Conservation (phyloP, 352 stramenopile genomes). For the Phytopythium kandeliae region DNA sequence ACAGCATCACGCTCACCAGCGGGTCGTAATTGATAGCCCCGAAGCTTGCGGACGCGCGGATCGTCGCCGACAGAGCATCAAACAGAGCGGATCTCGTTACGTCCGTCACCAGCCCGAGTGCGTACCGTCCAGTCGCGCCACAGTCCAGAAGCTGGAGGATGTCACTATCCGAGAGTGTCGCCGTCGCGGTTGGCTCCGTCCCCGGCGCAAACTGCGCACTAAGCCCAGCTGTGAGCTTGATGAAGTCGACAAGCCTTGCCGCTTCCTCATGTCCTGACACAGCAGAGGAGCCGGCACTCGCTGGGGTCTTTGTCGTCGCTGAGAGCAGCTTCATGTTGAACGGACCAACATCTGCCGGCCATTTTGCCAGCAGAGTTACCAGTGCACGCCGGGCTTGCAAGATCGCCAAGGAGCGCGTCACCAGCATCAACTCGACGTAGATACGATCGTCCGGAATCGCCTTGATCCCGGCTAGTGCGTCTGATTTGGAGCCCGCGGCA, state of each 20-base stretch:
- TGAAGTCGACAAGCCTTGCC: constrained; percentile 70
- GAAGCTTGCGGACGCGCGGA: constrained; percentile 1
- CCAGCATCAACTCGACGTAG: constrained; percentile 68
- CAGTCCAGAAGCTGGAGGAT: constrained; percentile 48
- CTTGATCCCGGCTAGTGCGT: constrained; percentile 72
- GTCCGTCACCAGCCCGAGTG: constrained; percentile 38
- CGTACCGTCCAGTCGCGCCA: constrained; percentile 51
- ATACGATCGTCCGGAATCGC: constrained; percentile 72
- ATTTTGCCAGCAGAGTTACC: constrained; percentile 74
- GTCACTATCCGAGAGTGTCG: constrained; percentile 30
- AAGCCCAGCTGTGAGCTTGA: constrained; percentile 76
- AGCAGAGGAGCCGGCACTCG: neutral
- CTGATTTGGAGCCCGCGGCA: constrained; percentile 42
- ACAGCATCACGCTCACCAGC: constrained; percentile 49
- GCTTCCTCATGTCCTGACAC: constrained; percentile 25
- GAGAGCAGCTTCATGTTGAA: constrained; percentile 55
- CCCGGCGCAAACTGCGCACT: constrained; percentile 40
- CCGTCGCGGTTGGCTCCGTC: constrained; percentile 15
- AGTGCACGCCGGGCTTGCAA: constrained; percentile 72
- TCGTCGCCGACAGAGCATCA: constrained; percentile 19
- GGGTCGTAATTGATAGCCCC: constrained; percentile 17
- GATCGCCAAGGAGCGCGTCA: constrained; percentile 75
- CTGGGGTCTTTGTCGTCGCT: constrained; percentile 7
- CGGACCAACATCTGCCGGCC: constrained; percentile 49
- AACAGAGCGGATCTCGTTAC: constrained; percentile 44